Evolutionary conservation across 306 rosid genomes (phyloP), one percentile per base, ranked within the genome.

Genomic region (Pterocarpus macrocarpus): DNA sequence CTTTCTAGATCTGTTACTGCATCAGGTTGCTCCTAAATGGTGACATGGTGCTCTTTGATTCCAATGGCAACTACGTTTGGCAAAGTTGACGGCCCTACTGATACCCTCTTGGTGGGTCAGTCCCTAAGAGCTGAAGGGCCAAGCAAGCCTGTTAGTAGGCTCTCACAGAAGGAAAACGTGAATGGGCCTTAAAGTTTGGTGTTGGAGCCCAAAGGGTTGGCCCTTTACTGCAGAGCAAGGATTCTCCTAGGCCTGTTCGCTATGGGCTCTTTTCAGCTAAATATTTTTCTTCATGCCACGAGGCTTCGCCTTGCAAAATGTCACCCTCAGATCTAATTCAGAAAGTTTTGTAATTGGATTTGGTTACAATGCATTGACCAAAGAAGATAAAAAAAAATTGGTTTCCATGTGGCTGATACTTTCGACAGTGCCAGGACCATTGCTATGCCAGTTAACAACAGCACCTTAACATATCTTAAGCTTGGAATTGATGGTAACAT

Each of bases 401-500:
- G 28, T 22, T 22, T 22, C 45, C n/a, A 22, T n/a, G 71, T 32
- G 0, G 69, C 76, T 4, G 85, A 83, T 16, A 44, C 88, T 1
- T n/a, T 87, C 8, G 15, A 8, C 2, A 32, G 55, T 10, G 88
- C 3, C 1, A 43, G 74, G 5, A 14, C 75, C 22, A 7, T 87
- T 7, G 88, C 77, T 1, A 84, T 90, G 73, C 92, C 98, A 1
- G 92, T 90, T 71, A 90, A 90, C 69, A 92, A 94, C 1, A 61
- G 83, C 71, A 85, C 98, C 8, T 10, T 89, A 2, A 73, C 96
- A 61, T 85, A 85, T 39, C 86, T 94, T 7, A 81, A 96, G 79
- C 91, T 94, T 33, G 97, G 88, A 71, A 87, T 90, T 36, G 93
- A 92, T 83, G 98, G 98, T 1, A 94, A 88, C 73, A 62, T 94